phyloP scores from a whole-genome alignment of 2,329 filamentous ascomycete genomes.

The Penicillium decumbens region DNA sequence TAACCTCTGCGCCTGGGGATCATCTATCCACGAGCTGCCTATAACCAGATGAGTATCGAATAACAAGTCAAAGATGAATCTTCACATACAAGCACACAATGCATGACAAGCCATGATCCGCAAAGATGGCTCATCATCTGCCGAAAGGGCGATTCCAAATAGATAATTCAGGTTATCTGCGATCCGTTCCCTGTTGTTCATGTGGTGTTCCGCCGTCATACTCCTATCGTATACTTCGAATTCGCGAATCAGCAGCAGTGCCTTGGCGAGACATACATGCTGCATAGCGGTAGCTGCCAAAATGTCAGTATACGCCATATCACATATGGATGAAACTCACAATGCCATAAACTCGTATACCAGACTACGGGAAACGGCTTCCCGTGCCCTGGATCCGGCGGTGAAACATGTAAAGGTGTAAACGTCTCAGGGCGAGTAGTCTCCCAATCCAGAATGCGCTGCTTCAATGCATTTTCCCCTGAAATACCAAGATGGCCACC shows the following conservation, averaged over 20 bases:
- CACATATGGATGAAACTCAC: constrained; percentile 15
- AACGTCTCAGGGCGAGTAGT: constrained; percentile 25
- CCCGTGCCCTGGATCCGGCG: constrained; percentile 22
- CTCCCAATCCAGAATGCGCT: constrained; percentile 30
- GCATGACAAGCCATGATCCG: constrained; percentile 34
- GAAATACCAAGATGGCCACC: constrained; percentile 15
- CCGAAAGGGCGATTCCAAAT: constrained; percentile 33
- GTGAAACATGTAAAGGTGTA: constrained; percentile 29
- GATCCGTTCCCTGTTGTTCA: constrained; percentile 26
- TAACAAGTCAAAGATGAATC: background rate
- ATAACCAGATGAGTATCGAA: background rate
- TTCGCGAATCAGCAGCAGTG: constrained; percentile 26
- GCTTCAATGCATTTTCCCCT: constrained; percentile 20
- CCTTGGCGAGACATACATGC: constrained; percentile 34
- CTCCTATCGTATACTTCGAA: constrained; percentile 14
- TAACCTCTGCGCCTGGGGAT: constrained; percentile 20
- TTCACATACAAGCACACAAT: constrained; percentile 29
- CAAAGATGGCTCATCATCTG: constrained; percentile 31
- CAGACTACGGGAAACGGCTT: constrained; percentile 33
- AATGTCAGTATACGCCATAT: background rate
- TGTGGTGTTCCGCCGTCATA: constrained; percentile 13
- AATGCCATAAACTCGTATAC: constrained; percentile 32
- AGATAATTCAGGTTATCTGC: constrained; percentile 28
- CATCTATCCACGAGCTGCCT: constrained; percentile 32
- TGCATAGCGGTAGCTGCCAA: constrained; percentile 31